Evolutionary conservation across 331 rosid genomes (phyloP).

Genomic region (Quercus tomentella): DNA sequence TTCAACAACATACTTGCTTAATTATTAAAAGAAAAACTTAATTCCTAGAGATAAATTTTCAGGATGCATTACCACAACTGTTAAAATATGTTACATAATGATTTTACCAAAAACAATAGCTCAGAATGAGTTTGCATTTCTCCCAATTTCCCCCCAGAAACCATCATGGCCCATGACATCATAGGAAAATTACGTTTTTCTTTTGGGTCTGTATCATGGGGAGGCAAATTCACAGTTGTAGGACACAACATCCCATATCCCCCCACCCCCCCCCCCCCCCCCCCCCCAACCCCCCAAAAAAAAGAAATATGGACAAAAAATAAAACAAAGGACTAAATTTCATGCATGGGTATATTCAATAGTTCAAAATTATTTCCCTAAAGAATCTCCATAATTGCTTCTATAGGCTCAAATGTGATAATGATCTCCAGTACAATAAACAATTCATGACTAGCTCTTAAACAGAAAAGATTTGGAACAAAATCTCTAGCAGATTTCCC

Average conservation of each 20-base stretch:
- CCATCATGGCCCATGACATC: not conserved
- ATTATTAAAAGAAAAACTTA: not conserved
- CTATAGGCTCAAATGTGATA: not conserved
- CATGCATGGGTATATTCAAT: not conserved
- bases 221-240: not conserved
- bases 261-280: too few species aligned
- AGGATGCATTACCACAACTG: not conserved
- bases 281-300: too few species aligned
- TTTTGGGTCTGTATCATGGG: too few species aligned
- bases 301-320: too few species aligned
- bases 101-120: not conserved
- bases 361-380: not conserved
- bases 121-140: not conserved
- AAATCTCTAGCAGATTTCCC: too few species aligned
- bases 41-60: not conserved
- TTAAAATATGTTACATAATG: not conserved
- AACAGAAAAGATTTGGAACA: too few species aligned
- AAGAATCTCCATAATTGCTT: not conserved
- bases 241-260: too few species aligned
- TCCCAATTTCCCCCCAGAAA: not conserved
- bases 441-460: not conserved
- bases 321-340: too few species aligned
- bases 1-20: not conserved
- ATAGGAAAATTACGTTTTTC: not conserved
- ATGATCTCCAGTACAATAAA: not conserved